Evolutionary conservation across 1,284 basidiomycete genomes (phyloP).

Genomic region (Papiliotrema laurentii): DNA sequence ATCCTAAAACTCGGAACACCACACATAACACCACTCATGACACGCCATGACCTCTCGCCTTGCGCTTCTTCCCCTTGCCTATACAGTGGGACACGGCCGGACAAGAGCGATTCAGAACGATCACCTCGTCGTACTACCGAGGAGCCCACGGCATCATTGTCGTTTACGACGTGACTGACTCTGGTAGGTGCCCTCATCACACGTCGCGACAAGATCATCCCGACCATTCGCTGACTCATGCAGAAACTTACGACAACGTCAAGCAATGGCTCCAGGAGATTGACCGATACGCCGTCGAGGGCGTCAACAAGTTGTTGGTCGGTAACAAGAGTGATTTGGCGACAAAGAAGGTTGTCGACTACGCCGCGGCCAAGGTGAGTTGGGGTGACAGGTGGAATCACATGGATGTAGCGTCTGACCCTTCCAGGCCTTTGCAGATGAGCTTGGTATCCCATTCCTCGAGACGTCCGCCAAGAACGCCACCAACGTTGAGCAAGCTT

Average conservation of each 20-base stretch:
- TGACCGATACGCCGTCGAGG: slow-evolving; percentile 97
- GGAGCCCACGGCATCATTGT: slow-evolving; percentile 97
- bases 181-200: slow-evolving; percentile 62
- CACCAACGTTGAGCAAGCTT: slow-evolving; percentile 97
- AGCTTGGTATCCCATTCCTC: slow-evolving; percentile 91
- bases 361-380: slow-evolving; percentile 86
- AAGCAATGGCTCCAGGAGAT: slow-evolving; percentile 99
- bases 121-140: slow-evolving; percentile 95
- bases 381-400: no score
- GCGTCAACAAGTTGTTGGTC: slow-evolving; percentile 95
- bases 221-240: background rate
- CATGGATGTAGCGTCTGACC: no score
- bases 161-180: slow-evolving; percentile 99
- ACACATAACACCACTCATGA: no score
- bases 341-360: slow-evolving; percentile 98
- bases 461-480: slow-evolving; percentile 99
- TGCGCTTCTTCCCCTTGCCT: no score
- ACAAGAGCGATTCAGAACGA: slow-evolving; percentile 97
- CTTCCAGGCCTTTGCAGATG: slow-evolving; percentile 85
- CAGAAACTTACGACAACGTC: slow-evolving; percentile 96
- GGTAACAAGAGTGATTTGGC: slow-evolving; percentile 98
- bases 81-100: slow-evolving; percentile 92
- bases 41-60: no score
- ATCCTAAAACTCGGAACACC: no score
- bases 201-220: background rate